A percentile compares a stretch with the other conserved stretches of the same genome.
These are phyloP conservation scores for Kandelia obovata DNA, from an alignment of 345 rosid genomes.

Conservation along the genomic window DNA sequence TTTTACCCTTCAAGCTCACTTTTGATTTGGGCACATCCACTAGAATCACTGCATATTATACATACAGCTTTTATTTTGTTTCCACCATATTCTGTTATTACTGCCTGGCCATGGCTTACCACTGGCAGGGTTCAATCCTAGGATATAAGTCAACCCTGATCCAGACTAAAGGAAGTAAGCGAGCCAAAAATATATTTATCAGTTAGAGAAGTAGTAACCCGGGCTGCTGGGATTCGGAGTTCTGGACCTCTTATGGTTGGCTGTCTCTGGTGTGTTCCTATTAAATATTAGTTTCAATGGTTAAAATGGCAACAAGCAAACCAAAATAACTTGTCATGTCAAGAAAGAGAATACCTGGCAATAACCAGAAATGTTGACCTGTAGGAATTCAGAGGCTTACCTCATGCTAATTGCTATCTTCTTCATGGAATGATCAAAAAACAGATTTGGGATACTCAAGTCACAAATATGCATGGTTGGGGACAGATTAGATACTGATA, in stretches of 20 bases:
- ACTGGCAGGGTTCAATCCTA: no score
- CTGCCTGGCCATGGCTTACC: no score
- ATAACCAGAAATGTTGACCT: background rate
- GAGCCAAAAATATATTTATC: no score
- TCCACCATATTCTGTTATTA: no score
- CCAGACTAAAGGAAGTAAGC: no score
- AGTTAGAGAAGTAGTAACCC: no score
- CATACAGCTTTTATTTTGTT: background rate
- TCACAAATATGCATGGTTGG: slow-evolving; percentile 37
- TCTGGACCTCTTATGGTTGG: background rate
- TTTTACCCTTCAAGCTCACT: background rate
- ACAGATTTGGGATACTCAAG: slow-evolving; percentile 78
- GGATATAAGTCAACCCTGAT: no score
- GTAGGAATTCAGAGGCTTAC: no score
- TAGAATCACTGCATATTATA: background rate
- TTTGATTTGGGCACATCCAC: background rate
- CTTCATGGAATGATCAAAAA: background rate
- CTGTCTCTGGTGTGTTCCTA: background rate
- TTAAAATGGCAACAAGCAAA: no score
- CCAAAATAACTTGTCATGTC: no score
- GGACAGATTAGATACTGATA: slow-evolving; percentile 35
- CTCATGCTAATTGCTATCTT: background rate
- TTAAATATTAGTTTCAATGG: background rate
- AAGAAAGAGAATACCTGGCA: background rate
- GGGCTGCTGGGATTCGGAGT: background rate